phyloP scores from a whole-genome alignment of 2,329 filamentous ascomycete genomes.

The Ceratocystis cacaofunesta region DNA sequence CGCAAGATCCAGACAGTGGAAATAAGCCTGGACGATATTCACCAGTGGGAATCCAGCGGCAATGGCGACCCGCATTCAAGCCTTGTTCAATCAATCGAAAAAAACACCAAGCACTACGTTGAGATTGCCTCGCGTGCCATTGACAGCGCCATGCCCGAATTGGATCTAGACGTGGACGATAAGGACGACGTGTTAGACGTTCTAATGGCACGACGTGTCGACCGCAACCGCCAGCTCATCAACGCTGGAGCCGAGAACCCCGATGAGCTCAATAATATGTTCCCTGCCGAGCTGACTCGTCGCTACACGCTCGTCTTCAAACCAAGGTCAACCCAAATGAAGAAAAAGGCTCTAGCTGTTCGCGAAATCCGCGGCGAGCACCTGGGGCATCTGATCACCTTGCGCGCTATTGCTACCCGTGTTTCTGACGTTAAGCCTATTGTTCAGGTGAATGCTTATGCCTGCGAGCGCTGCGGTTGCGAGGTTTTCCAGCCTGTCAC shows the following conservation, averaged over 20 bases:
- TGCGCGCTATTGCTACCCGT: constrained; percentile 84
- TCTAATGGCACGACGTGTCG: constrained; percentile 80
- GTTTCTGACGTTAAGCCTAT: constrained; percentile 97
- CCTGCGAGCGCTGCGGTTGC: constrained; percentile 87
- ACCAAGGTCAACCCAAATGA: constrained; percentile 59
- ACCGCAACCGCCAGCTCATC: constrained; percentile 64
- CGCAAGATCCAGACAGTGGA: constrained; percentile 60
- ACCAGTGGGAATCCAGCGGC: constrained; percentile 59
- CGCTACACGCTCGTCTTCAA: constrained; percentile 96
- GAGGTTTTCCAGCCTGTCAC: constrained; percentile 96
- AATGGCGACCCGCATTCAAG: constrained; percentile 52
- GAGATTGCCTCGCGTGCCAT: constrained; percentile 81
- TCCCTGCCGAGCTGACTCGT: constrained; percentile 80
- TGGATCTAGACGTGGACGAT: constrained; percentile 64
- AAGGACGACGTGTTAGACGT: constrained; percentile 97
- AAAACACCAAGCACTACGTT: constrained; percentile 88
- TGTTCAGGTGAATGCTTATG: constrained; percentile 95
- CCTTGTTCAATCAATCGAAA: constrained; percentile 71
- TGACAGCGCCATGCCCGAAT: constrained; percentile 69
- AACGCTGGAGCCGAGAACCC: constrained; percentile 54
- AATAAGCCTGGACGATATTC: constrained; percentile 80
- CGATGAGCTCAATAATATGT: constrained; percentile 55
- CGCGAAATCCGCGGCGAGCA: constrained; percentile 86
- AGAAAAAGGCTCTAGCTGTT: constrained; percentile 63
- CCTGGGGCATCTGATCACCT: constrained; percentile 80